Conservation (phyloP, 495 filamentous ascomycete genomes). For the Massariosphaeria phaeospora region DNA sequence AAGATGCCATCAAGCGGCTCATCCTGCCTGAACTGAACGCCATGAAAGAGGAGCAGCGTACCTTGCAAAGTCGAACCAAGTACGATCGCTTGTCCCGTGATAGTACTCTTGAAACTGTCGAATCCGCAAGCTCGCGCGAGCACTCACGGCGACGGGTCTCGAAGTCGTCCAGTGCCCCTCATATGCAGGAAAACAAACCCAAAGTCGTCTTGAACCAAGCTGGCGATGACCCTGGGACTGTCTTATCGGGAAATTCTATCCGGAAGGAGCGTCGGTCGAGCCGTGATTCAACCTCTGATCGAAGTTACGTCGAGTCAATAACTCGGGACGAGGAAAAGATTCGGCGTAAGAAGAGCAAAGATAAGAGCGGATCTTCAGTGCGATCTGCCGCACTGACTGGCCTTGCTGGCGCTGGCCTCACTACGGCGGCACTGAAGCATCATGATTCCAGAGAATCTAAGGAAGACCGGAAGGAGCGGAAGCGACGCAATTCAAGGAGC, state of each 20-base stretch:
- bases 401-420: slow-evolving; percentile 54
- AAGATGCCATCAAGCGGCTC: slow-evolving; percentile 88
- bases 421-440: slow-evolving; percentile 58
- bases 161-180: slow-evolving; percentile 65
- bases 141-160: slow-evolving; percentile 54
- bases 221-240: slow-evolving; percentile 54
- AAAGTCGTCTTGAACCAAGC: slow-evolving; percentile 60
- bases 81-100: slow-evolving; percentile 51
- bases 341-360: slow-evolving; percentile 57
- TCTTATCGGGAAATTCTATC: slow-evolving; percentile 54
- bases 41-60: slow-evolving; percentile 81
- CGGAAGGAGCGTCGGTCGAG: slow-evolving; percentile 46
- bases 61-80: slow-evolving; percentile 52
- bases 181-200: slow-evolving; percentile 55
- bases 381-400: slow-evolving; percentile 55
- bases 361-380: slow-evolving; percentile 41
- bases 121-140: slow-evolving; percentile 61
- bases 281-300: slow-evolving; percentile 45
- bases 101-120: slow-evolving; percentile 46
- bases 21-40: slow-evolving; percentile 89
- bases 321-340: slow-evolving; percentile 52
- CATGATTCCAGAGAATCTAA: slow-evolving; percentile 53
- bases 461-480: slow-evolving; percentile 48
- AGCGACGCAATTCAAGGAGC: slow-evolving; percentile 45
- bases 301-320: slow-evolving; percentile 44